These are phyloP conservation scores for Allium fistulosum DNA, from an alignment of 106 monocot genomes.

Conservation along the genomic window DNA sequence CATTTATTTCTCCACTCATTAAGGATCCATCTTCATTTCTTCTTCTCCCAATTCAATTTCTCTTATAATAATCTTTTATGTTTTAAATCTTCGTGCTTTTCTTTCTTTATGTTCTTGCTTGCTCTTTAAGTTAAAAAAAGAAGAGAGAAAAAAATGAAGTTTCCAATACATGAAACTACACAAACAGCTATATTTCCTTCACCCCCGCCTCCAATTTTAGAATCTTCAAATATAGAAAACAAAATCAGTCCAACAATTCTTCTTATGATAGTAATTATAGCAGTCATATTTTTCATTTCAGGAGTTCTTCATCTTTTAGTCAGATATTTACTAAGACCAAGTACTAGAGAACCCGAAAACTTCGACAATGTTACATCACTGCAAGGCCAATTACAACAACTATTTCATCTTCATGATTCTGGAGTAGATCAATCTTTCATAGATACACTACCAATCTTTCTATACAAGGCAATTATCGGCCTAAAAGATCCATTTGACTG, in stretches of 20 bases:
- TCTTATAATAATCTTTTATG: not conserved
- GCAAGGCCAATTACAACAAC: conserved; percentile 93
- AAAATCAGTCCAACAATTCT: conserved; percentile 65
- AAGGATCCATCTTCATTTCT: conserved; percentile 6
- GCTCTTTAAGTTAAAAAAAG: not conserved
- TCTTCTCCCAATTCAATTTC: not conserved
- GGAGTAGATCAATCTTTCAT: conserved; percentile 92
- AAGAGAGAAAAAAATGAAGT: not conserved
- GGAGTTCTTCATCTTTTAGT: conserved; percentile 68
- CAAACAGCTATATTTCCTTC: conserved; percentile 3
- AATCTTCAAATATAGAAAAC: conserved; percentile 17
- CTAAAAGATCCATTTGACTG: conserved; percentile 91
- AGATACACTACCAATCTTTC: conserved; percentile 76
- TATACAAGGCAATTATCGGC: conserved; percentile 77
- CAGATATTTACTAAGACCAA: conserved; percentile 49
- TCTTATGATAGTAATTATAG: conserved; percentile 50
- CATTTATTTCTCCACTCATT: conserved; percentile 33
- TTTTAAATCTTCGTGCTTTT: not conserved
- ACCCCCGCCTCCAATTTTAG: conserved; percentile 9
- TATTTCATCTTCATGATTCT: conserved; percentile 91
- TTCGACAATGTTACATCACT: conserved; percentile 35
- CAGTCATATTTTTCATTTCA: conserved; percentile 71
- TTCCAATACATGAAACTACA: conserved; percentile 1
- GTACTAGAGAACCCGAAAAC: conserved; percentile 32
- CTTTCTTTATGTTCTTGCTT: conserved; percentile 1